Conservation (phyloP, 2,329 filamentous ascomycete genomes). For the Fusarium compactum region DNA sequence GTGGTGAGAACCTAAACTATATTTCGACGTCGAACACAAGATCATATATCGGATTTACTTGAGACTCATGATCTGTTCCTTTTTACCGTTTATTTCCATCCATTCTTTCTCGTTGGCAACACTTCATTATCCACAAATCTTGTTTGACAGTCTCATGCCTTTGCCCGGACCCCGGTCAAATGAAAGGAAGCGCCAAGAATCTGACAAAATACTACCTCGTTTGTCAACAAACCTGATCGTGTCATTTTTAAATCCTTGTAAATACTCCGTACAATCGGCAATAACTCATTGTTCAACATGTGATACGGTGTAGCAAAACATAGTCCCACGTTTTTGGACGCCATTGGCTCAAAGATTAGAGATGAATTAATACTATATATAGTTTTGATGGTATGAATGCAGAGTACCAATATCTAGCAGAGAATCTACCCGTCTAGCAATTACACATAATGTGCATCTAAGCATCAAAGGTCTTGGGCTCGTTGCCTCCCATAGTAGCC, state of each 20-base stretch:
- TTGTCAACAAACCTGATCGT: neutral
- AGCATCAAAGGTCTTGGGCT: slow-evolving; percentile 11
- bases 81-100: fast-evolving
- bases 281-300: too few relatives aligned
- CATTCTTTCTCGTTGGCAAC: neutral
- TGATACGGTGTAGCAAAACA: too few relatives aligned
- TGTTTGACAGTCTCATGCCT: fast-evolving
- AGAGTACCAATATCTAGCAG: neutral
- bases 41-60: too few relatives aligned
- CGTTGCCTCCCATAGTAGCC: slow-evolving; percentile 25
- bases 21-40: neutral
- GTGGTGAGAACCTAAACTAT: neutral
- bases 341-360: neutral
- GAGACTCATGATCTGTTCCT: too few relatives aligned
- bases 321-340: too few relatives aligned
- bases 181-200: neutral
- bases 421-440: neutral
- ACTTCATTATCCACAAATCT: neutral
- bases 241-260: neutral
- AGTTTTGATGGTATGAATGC: fast-evolving
- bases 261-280: neutral
- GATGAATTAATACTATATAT: neutral
- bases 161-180: neutral
- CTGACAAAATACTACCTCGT: neutral
- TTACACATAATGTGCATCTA: neutral